phyloP scores from a whole-genome alignment of 306 rosid species.

The Dalbergia oliveri region DNA sequence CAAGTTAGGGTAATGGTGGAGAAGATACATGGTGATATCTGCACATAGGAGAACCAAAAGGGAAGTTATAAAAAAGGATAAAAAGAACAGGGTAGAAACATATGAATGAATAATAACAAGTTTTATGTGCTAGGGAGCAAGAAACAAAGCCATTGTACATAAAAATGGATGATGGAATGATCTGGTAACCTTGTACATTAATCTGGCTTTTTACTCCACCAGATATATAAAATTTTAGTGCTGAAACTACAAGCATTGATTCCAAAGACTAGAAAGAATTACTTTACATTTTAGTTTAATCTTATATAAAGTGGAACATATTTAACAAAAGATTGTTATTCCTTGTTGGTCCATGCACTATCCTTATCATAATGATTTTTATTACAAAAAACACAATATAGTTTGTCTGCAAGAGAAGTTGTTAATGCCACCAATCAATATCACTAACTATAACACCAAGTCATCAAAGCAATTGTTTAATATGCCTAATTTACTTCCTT shows the following conservation, averaged over 20 bases:
- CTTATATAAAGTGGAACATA: neutral
- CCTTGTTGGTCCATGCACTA: constrained; percentile 15
- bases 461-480: neutral
- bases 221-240: neutral
- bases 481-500: neutral
- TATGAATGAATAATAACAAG: neutral
- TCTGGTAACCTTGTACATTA: neutral
- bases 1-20: constrained; percentile 50
- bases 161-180: neutral
- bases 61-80: neutral
- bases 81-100: constrained; percentile 5
- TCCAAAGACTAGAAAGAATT: neutral
- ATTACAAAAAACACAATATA: neutral
- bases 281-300: neutral
- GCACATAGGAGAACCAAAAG: constrained; percentile 25
- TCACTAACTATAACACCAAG: constrained; percentile 13
- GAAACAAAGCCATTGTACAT: neutral
- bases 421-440: neutral
- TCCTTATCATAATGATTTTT: neutral
- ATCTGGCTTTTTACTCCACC: neutral
- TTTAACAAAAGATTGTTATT: neutral
- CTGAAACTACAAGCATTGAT: neutral
- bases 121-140: neutral
- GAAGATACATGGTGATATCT: constrained; percentile 58
- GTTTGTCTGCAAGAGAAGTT: neutral